phyloP scores from a whole-genome alignment of 2,329 filamentous ascomycete genomes.

The Colletotrichum sidae region DNA sequence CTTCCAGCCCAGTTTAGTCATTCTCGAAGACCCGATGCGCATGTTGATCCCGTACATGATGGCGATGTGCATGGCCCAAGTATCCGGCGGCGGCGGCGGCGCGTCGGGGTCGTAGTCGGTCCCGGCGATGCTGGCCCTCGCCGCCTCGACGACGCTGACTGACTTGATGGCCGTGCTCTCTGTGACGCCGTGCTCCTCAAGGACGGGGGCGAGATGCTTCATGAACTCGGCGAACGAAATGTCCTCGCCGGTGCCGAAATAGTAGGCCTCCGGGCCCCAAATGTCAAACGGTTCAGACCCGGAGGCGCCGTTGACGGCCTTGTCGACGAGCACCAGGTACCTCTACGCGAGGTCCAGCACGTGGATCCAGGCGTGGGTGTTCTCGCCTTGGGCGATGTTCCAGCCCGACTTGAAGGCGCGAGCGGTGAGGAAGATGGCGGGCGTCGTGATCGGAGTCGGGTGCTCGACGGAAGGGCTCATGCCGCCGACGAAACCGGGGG shows the following conservation, averaged over 20 bases:
- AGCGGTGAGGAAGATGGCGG: conserved; percentile 29
- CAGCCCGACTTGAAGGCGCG: conserved; percentile 29
- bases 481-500: conserved; percentile 39
- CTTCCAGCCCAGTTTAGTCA: conserved; percentile 22
- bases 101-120: conserved; percentile 22
- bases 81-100: conserved; percentile 23
- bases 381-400: conserved; percentile 24
- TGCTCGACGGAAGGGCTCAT: conserved; percentile 38
- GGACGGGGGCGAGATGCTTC: conserved; percentile 7
- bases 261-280: conserved; percentile 22
- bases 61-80: conserved; percentile 30
- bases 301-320: conserved; percentile 15
- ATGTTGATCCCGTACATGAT: conserved; percentile 34
- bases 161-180: conserved; percentile 14
- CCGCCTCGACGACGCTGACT: conserved; percentile 18
- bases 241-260: conserved; percentile 17
- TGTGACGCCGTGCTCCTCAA: conserved; percentile 10
- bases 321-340: conserved; percentile 19
- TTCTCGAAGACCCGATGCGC: conserved; percentile 18
- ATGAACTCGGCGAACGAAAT: conserved; percentile 23
- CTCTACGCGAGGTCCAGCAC: conserved; percentile 19
- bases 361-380: conserved; percentile 28
- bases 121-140: conserved; percentile 17
- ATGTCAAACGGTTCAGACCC: conserved; percentile 21
- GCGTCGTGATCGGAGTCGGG: conserved; percentile 37